A percentile compares a stretch with the other conserved stretches of the same genome.
These are phyloP conservation scores for Haberlea rhodopensis DNA, from an alignment of 257 asterid species.

Conservation along the genomic window DNA sequence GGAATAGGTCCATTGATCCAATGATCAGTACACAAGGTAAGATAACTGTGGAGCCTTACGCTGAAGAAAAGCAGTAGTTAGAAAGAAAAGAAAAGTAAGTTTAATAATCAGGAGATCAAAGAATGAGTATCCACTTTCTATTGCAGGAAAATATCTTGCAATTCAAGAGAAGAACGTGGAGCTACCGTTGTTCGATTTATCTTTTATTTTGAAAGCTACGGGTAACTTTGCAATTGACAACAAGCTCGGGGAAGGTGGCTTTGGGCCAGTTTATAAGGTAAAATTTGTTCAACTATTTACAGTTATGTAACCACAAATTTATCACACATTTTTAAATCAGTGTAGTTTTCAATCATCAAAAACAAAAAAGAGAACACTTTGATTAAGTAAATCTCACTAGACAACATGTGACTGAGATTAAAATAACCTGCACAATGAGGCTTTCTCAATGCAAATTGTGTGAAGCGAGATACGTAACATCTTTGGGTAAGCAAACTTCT, in stretches of 20 bases:
- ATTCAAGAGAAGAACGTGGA: conserved; percentile 17
- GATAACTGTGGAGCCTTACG: not conserved
- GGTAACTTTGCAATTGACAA: conserved; percentile 22
- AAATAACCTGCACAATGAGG: not conserved
- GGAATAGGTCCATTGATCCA: not conserved
- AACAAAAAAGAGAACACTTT: not conserved
- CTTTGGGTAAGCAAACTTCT: not conserved
- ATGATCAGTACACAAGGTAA: not conserved
- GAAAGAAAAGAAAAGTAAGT: not conserved
- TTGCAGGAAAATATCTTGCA: not conserved
- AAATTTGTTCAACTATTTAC: not conserved
- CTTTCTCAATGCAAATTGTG: not conserved
- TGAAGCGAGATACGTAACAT: not conserved
- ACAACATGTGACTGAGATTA: not conserved
- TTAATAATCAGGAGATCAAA: not conserved
- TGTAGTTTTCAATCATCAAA: not conserved
- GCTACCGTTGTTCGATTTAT: conserved; percentile 11
- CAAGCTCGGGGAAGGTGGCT: conserved; percentile 38
- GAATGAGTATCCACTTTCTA: not conserved
- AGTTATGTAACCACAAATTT: not conserved
- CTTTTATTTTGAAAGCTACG: conserved; percentile 23
- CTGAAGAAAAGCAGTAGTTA: not conserved
- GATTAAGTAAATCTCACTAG: not conserved
- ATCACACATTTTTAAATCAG: not conserved
- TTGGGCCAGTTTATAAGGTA: conserved; percentile 36